phyloP scores from a whole-genome alignment of 1,139 yeast genomes.

The Hemisphaericaspora subhashii region DNA sequence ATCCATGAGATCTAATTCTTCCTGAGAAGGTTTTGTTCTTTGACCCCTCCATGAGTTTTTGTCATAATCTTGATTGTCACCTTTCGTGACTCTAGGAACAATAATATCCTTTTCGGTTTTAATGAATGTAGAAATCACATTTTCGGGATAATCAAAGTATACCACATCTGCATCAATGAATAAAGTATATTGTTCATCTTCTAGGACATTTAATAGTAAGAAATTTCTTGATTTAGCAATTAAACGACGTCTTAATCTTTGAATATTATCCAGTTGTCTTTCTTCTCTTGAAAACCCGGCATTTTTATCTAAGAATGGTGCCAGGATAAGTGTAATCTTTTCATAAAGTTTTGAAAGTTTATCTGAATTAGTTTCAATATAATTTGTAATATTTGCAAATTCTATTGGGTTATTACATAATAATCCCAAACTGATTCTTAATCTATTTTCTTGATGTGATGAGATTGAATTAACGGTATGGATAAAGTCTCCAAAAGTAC shows the following conservation, averaged over 20 bases:
- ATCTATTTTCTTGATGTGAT: slow-evolving; percentile 15
- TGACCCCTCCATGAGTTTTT: slow-evolving; percentile 46
- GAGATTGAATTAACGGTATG: slow-evolving; percentile 21
- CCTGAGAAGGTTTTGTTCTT: slow-evolving; percentile 32
- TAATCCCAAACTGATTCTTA: slow-evolving; percentile 28
- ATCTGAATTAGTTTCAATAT: slow-evolving; percentile 17
- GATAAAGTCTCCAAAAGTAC: slow-evolving; percentile 25
- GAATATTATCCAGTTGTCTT: slow-evolving; percentile 33
- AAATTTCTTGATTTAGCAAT: slow-evolving; percentile 40
- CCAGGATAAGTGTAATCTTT: slow-evolving; percentile 28
- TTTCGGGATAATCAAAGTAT: slow-evolving; percentile 22
- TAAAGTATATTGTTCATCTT: slow-evolving; percentile 36
- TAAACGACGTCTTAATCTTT: slow-evolving; percentile 31
- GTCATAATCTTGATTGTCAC: slow-evolving; percentile 32
- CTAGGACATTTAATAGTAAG: slow-evolving; percentile 27
- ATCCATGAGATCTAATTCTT: slow-evolving; percentile 30
- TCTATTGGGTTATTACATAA: slow-evolving; percentile 28
- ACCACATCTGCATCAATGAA: slow-evolving; percentile 47
- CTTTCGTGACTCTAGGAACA: slow-evolving; percentile 34
- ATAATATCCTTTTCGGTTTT: slow-evolving; percentile 36
- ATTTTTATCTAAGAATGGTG: slow-evolving; percentile 33
- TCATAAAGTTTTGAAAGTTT: slow-evolving; percentile 12
- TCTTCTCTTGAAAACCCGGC: slow-evolving; percentile 21
- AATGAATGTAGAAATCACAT: slow-evolving; percentile 27
- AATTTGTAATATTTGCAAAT: slow-evolving; percentile 19